Evolutionary conservation across 805 yeast species (phyloP).

Genomic region (Candida schatavii): DNA sequence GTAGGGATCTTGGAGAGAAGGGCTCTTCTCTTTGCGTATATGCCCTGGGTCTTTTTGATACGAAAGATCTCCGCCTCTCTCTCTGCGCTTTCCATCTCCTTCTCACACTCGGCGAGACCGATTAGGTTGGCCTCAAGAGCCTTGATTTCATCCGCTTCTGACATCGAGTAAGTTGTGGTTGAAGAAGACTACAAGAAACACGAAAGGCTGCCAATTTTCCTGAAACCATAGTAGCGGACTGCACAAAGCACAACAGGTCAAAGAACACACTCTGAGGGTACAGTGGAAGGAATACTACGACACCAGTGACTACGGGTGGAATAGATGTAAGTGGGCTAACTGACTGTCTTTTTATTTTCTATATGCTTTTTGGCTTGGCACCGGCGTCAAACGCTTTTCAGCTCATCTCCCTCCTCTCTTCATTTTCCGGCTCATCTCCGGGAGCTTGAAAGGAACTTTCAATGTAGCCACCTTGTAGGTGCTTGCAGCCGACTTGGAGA

Average conservation of each 20-base stretch:
- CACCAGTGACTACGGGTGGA: neutral
- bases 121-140: conserved; percentile 17
- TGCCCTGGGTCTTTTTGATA: conserved; percentile 49
- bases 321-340: too few relatives aligned
- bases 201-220: neutral
- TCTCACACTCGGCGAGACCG: conserved; percentile 56
- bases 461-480: conserved; percentile 77
- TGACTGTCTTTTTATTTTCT: too few relatives aligned
- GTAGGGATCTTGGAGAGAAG: conserved; percentile 57
- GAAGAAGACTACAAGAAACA: neutral
- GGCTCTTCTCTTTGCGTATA: conserved; percentile 56
- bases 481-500: conserved; percentile 56
- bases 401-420: conserved; percentile 49
- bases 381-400: too few relatives aligned
- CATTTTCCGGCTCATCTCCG: conserved; percentile 73
- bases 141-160: conserved; percentile 7
- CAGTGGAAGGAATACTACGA: too few relatives aligned
- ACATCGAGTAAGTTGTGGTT: conserved; percentile 4
- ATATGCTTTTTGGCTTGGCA: too few relatives aligned
- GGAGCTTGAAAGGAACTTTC: conserved; percentile 85
- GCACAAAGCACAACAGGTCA: neutral
- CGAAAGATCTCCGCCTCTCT: conserved; percentile 56
- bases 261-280: neutral
- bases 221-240: neutral
- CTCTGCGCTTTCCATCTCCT: conserved; percentile 58